phyloP scores from a whole-genome alignment of 345 rosid species.

The Physaria fendleri region DNA sequence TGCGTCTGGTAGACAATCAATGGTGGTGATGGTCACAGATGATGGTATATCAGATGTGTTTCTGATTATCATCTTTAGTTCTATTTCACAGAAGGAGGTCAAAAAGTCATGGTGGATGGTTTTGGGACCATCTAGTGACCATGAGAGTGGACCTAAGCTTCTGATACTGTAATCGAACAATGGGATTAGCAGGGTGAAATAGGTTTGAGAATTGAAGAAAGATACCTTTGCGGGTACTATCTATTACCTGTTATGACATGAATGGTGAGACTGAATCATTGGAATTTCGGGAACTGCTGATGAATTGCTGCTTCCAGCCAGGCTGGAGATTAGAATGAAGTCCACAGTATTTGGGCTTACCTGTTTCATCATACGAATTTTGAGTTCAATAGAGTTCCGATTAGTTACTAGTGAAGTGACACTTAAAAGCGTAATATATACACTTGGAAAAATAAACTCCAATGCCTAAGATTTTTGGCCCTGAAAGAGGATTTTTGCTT shows the following conservation, averaged over 20 bases:
- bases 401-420: background rate
- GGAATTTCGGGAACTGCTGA: conserved; percentile 40
- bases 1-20: conserved; percentile 33
- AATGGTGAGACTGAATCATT: conserved; percentile 61
- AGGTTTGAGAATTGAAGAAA: conserved; percentile 2
- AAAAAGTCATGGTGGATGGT: conserved; percentile 57
- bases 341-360: conserved; percentile 49
- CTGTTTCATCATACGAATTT: conserved; percentile 35
- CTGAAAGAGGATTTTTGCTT: background rate
- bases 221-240: background rate
- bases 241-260: conserved; percentile 72
- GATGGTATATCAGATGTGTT: conserved; percentile 49
- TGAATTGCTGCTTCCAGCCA: conserved; percentile 28
- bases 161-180: conserved; percentile 41
- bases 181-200: background rate
- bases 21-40: conserved; percentile 44
- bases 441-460: background rate
- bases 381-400: background rate
- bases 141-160: conserved; percentile 59
- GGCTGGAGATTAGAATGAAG: conserved; percentile 59
- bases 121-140: conserved; percentile 65
- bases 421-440: background rate
- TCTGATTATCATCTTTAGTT: conserved; percentile 54
- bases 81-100: conserved; percentile 49
- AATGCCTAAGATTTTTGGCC: background rate